These are phyloP conservation scores for Straminergon stramineum DNA, from an alignment of 225 moss, liverwort and hornwort genomes.

Conservation along the genomic window DNA sequence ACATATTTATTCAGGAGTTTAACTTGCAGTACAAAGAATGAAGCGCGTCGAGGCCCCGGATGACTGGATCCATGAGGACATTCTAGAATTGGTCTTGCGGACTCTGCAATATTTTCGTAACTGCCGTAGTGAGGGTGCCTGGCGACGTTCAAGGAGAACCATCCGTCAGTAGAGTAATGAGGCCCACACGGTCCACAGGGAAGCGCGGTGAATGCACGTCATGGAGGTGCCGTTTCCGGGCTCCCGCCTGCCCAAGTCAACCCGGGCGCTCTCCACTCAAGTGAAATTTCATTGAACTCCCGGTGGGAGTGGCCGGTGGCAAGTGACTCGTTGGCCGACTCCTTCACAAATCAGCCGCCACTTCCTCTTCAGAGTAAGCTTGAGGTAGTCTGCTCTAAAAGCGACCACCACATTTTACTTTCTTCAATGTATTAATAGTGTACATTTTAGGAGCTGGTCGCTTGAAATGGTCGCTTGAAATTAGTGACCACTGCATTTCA, in stretches of 20 bases:
- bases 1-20: neutral
- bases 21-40: neutral
- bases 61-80: neutral
- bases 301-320: neutral
- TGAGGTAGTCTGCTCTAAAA: no score
- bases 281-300: neutral
- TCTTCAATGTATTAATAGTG: no score
- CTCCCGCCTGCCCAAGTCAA: neutral
- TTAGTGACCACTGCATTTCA: no score
- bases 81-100: neutral
- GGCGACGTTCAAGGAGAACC: neutral
- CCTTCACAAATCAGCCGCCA: neutral
- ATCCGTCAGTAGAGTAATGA: neutral
- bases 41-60: neutral
- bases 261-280: neutral
- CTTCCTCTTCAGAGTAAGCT: neutral
- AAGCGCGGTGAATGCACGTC: neutral
- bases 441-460: no score
- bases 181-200: no score
- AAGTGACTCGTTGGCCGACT: neutral
- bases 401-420: no score
- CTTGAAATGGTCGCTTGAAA: no score
- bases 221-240: neutral
- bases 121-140: neutral
- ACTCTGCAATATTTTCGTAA: neutral